Percentiles rank a stretch among this genome's conserved stretches.
phyloP scores from a whole-genome alignment of 352 stramenopile genomes.

The Albugo laibachii region DNA sequence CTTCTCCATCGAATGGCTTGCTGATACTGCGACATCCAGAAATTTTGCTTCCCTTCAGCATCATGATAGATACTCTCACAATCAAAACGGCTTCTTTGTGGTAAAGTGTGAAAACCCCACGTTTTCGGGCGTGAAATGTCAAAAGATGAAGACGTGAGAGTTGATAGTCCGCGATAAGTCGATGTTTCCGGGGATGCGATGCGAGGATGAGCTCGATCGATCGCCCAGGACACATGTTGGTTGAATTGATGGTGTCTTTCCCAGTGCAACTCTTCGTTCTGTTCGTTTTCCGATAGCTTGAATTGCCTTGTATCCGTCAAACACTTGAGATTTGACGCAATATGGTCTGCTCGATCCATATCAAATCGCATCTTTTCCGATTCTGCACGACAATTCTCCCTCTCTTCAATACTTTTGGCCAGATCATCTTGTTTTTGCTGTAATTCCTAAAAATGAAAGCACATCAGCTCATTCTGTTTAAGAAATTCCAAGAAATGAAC shows the following conservation, averaged over 20 bases:
- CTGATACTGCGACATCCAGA: slow-evolving; percentile 35
- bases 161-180: not conserved
- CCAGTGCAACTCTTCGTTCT: not conserved
- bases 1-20: slow-evolving; percentile 29
- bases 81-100: slow-evolving; percentile 23
- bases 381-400: no score
- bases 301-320: no score
- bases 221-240: not conserved
- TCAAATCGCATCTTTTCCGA: no score
- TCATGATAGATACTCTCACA: slow-evolving; percentile 23
- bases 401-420: no score
- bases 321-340: no score
- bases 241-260: not conserved
- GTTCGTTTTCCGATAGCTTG: no score
- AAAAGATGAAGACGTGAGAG: not conserved
- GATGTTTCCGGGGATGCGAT: not conserved
- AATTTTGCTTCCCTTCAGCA: slow-evolving; percentile 18
- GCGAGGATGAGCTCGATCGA: not conserved
- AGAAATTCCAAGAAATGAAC: no score
- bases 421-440: no score
- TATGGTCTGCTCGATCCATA: no score
- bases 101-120: not conserved
- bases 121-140: not conserved
- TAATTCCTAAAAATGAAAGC: no score
- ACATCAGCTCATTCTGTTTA: no score